Percentiles rank a stretch among this genome's conserved stretches.
phyloP scores from a whole-genome alignment of 805 yeast genomes.

The Zygosaccharomyces bisporus region DNA sequence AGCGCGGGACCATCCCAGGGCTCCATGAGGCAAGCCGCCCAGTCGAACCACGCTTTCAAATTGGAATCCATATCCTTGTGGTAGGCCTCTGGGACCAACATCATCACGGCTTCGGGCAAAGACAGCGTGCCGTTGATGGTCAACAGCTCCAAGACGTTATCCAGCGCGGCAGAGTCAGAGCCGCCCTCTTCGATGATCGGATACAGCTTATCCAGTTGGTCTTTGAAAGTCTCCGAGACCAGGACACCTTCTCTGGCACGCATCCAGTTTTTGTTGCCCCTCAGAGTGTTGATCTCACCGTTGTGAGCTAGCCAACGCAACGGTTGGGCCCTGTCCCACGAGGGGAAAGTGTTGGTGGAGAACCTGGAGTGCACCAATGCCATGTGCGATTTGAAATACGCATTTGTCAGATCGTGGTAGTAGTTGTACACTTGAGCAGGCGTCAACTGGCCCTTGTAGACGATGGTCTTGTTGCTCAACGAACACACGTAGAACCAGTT shows the following conservation, averaged over 20 bases:
- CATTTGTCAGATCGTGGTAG: conserved; percentile 87
- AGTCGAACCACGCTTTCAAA: conserved; percentile 92
- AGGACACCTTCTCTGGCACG: conserved; percentile 97
- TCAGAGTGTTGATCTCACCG: conserved; percentile 94
- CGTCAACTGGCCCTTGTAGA: conserved; percentile 95
- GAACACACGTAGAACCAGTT: conserved; percentile 98
- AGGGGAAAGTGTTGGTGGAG: conserved; percentile 97
- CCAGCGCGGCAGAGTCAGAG: conserved; percentile 96
- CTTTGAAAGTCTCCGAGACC: conserved; percentile 83
- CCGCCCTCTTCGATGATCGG: conserved; percentile 99
- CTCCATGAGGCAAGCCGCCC: conserved; percentile 99
- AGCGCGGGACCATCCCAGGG: conserved; percentile 99
- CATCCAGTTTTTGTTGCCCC: conserved; percentile 99
- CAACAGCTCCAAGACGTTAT: conserved; percentile 87
- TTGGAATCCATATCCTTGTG: conserved; percentile 94
- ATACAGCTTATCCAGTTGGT: conserved; percentile 82
- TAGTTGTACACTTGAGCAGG: conserved; percentile 95
- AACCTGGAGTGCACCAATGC: conserved; percentile 96
- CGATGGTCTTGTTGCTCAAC: conserved; percentile 80
- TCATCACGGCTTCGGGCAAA: conserved; percentile 95
- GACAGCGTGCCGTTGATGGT: conserved; percentile 89
- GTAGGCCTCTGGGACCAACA: conserved; percentile 97
- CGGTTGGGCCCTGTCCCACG: conserved; percentile 99
- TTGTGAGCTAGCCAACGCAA: conserved; percentile 96
- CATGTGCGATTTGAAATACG: conserved; percentile 90